Evolutionary conservation across 495 filamentous ascomycete species (phyloP).

Genomic region (Penicillium daleae): DNA sequence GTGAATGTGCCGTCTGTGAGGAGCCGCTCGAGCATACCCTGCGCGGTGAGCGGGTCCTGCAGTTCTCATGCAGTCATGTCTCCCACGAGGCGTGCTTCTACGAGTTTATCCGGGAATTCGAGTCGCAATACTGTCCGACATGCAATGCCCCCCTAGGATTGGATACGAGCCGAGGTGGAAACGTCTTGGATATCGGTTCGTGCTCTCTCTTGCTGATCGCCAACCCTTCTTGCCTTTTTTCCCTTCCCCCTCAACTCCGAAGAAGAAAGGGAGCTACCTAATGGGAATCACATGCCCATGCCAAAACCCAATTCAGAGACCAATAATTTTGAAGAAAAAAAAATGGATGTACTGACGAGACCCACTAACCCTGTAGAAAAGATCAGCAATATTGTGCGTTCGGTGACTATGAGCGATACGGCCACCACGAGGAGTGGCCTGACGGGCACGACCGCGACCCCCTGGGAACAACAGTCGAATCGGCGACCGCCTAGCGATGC

Average conservation of each 20-base stretch:
- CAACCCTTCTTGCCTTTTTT: slow-evolving; percentile 3
- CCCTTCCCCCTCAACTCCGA: neutral
- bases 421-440: slow-evolving; percentile 53
- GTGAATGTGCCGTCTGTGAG: slow-evolving; percentile 94
- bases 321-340: neutral
- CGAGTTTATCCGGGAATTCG: slow-evolving; percentile 94
- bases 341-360: neutral
- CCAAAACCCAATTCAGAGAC: neutral
- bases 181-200: slow-evolving; percentile 92
- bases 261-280: neutral
- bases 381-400: slow-evolving; percentile 91
- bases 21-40: slow-evolving; percentile 97
- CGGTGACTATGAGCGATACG: slow-evolving; percentile 70
- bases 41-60: slow-evolving; percentile 90
- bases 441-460: slow-evolving; percentile 59
- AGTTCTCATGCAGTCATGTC: slow-evolving; percentile 95
- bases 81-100: slow-evolving; percentile 99
- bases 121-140: slow-evolving; percentile 92
- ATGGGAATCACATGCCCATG: neutral
- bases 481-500: slow-evolving; percentile 54
- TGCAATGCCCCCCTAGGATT: slow-evolving; percentile 92
- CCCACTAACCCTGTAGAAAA: slow-evolving; percentile 65
- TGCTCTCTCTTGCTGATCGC: slow-evolving; percentile 21
- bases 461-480: slow-evolving; percentile 60
- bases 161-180: slow-evolving; percentile 93